Conservation (phyloP, 257 asterid species). For the Mitragyna speciosa region DNA sequence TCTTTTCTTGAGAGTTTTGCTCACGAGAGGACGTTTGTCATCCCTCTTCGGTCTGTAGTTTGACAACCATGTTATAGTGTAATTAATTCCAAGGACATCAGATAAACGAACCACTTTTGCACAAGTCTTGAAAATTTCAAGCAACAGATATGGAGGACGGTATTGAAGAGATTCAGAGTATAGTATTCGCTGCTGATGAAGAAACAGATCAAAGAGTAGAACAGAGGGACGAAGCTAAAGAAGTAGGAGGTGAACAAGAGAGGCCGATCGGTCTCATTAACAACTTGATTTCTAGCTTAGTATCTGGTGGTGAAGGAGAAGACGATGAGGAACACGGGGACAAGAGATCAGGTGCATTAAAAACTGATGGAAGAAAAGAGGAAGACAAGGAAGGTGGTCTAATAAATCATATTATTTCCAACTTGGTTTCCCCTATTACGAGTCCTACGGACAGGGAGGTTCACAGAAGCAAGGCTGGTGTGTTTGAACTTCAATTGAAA, state of each 20-base stretch:
- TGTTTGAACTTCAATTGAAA: neutral
- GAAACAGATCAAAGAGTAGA: constrained; percentile 1
- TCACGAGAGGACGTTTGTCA: neutral
- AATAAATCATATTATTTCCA: constrained; percentile 26
- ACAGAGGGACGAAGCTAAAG: constrained; percentile 22
- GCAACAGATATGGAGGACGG: constrained; percentile 8
- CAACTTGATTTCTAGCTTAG: constrained; percentile 40
- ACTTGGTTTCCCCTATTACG: constrained; percentile 25
- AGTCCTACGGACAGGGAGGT: neutral
- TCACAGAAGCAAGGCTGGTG: neutral
- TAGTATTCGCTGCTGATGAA: constrained; percentile 20
- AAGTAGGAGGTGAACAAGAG: neutral
- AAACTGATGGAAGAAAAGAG: neutral
- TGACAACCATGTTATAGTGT: neutral
- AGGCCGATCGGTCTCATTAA: constrained; percentile 33
- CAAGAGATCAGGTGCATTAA: constrained; percentile 1
- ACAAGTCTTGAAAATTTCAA: neutral
- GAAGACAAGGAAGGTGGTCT: constrained; percentile 22
- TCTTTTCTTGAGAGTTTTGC: neutral
- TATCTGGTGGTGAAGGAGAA: constrained; percentile 11
- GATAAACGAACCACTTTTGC: neutral
- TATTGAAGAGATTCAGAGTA: constrained; percentile 31
- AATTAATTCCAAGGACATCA: neutral
- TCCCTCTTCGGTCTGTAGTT: neutral
- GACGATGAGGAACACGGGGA: constrained; percentile 7